phyloP scores from a whole-genome alignment of 257 asterid genomes.

The Rehmannia glutinosa region DNA sequence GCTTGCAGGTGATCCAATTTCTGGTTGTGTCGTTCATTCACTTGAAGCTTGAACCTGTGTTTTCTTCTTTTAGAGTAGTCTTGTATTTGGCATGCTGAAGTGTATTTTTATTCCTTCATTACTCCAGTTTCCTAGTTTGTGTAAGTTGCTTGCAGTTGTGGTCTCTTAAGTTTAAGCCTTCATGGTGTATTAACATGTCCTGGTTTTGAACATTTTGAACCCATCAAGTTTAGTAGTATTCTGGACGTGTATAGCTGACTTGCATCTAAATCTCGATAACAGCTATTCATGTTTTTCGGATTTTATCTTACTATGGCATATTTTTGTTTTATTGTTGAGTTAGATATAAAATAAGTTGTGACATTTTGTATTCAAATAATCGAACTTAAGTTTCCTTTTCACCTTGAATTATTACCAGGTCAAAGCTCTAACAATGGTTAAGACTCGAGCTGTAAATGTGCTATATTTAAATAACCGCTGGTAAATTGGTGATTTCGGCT shows the following conservation, averaged over 20 bases:
- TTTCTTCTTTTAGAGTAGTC: slow-evolving; percentile 24
- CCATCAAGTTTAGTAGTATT: slow-evolving; percentile 15
- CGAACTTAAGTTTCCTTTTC: too few species aligned
- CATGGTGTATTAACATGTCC: too few species aligned
- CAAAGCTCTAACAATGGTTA: too few species aligned
- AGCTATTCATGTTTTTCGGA: not conserved
- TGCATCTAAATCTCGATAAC: slow-evolving; percentile 14
- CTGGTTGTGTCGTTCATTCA: slow-evolving; percentile 24
- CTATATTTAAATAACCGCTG: too few species aligned
- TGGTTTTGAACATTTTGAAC: slow-evolving; percentile 28
- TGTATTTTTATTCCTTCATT: slow-evolving; percentile 27
- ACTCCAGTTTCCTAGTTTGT: slow-evolving; percentile 17
- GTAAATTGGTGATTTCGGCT: too few species aligned
- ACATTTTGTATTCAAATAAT: too few species aligned
- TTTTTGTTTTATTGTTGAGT: too few species aligned
- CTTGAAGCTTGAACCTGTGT: slow-evolving; percentile 25
- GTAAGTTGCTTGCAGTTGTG: slow-evolving; percentile 24
- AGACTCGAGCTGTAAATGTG: too few species aligned
- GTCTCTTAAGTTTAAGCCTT: slow-evolving; percentile 23
- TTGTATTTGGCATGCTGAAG: slow-evolving; percentile 29
- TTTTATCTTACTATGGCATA: too few species aligned
- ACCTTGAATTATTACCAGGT: too few species aligned
- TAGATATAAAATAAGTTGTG: too few species aligned
- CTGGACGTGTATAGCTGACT: slow-evolving; percentile 34
- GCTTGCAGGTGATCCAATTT: slow-evolving; percentile 37